Base-by-base conservation (phyloP, 495 filamentous ascomycete species). In the Lasiosphaeris hirsuta region DNA sequence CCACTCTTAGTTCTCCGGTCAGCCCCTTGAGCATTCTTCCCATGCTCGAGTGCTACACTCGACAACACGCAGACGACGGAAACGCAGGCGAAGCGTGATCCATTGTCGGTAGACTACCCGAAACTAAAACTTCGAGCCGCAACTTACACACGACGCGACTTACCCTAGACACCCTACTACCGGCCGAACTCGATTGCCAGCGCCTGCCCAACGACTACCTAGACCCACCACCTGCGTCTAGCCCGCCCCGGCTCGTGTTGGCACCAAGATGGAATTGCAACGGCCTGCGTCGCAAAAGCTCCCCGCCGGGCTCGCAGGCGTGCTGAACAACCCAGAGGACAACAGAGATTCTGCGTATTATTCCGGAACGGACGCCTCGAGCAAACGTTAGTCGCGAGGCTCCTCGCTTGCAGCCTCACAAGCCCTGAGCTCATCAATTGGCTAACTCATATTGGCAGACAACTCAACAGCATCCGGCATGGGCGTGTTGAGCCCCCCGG, bases 321-420 rank as follows among this genome's bases (percentile, higher is more conserved):
- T 82, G 10, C 64, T 82, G 33, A 82, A 81, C 56, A 59, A 71
- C 23, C 73, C 78, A 1, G 75, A 80, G 15, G 78, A 81, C 7
- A 64, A 80, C 52, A 70, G 79, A 17, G 80, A 83, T 63, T 81
- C 78, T 36, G 79, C 78, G 10, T 83, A 82, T 53, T 82, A 71
- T 51, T 81, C 78, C 18, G 76, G 73, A 39, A 78, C 74, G n/a
- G 80, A 79, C 65, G 73, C 74, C 36, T 78, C 78, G 4, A 81
- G 78, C 70, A 83, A 83, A 64, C 80, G 80, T 83, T 59, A 66
- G 76, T 51, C 23, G 18, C 53, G 41, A 9, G 17, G 35, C 34
- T 45, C 36, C 30, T 39, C 17, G 35, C 43, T 35, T 35, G 35
- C 18, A 48, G 39, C 33, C 40, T 40, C 37, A 63, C 33, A 18